These are phyloP conservation scores for Phytophthora litchii DNA, from an alignment of 352 stramenopile genomes.

Conservation along the genomic window DNA sequence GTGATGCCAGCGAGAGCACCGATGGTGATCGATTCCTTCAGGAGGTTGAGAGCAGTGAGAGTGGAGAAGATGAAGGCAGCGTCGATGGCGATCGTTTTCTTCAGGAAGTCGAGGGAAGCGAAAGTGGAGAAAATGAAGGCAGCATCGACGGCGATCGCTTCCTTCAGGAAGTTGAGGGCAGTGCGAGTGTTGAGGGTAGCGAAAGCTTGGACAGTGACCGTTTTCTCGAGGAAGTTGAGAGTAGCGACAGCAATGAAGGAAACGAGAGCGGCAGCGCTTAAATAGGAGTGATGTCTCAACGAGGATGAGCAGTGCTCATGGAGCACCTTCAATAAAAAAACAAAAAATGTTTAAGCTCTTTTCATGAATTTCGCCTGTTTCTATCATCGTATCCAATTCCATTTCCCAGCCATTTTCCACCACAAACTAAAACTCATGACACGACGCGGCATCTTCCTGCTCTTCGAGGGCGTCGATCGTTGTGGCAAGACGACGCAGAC, in stretches of 20 bases:
- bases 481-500: constrained; percentile 99
- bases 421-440: constrained; percentile 14
- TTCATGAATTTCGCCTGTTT: neutral
- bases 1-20: constrained; percentile 9
- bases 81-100: constrained; percentile 1
- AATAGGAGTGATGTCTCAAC: neutral
- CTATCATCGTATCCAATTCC: neutral
- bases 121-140: neutral
- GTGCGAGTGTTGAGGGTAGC: constrained; percentile 1
- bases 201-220: neutral
- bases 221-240: constrained; percentile 2
- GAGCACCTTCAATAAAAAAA: no score
- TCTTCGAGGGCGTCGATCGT: constrained; percentile 99
- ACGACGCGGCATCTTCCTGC: constrained; percentile 96
- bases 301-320: no score
- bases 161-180: neutral
- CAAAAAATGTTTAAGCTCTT: neutral
- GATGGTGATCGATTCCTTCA: constrained; percentile 16
- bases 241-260: neutral
- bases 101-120: constrained; percentile 2
- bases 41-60: constrained; percentile 10
- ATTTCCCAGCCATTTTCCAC: constrained; percentile 14
- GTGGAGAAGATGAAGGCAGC: constrained; percentile 1
- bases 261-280: constrained; percentile 1
- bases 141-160: constrained; percentile 1